Base-by-base conservation (phyloP, 129 eudicot species). In the Deinandra increscens region DNA sequence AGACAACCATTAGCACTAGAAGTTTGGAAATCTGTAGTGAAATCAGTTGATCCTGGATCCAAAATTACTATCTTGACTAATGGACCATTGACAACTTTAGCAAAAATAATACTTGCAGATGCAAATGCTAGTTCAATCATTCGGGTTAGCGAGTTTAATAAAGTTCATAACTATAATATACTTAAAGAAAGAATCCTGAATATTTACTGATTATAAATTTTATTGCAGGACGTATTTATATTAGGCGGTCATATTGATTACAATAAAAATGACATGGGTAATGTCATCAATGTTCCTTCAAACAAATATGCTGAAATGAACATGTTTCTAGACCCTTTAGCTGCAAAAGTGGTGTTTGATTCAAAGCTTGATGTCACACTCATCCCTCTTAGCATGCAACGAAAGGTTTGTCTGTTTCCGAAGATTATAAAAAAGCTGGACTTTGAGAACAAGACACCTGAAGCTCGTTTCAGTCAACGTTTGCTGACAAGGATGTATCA, bases 301-400 rank as follows among this genome's bases (percentile, higher is more conserved):
- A 90, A 87, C 64, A 62, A 74, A 66, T 83, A 76, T 72, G 87
- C 91, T 39, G 97, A 90, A 73, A 71, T 87, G 46, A 90, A 90
- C 62, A 83, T 90, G 87, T 87, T 87, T 74, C 86, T 90, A 22
- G 97, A 90, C 55, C 89, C 97, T 56, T 71, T 87, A 72, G 95
- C 97, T 17, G 97, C 97, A 53, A 84, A 84, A 66, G 83, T 79
- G 12, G 89, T 90, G 11, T 55, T 87, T 54, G 84, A 81, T 14
- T 87, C 97, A 34, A 68, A 59, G 26, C 78, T 84, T 49, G 69
- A 74, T 51, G 72, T 87, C 76, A 90, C 88, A 13, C 81, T 90
- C 54, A 83, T 90, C 63, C 91, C 97, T 8, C 86, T 83, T 62
- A 48, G 46, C 50, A 69, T 65, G 17, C 97, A 85, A 70, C 79